Conservation (phyloP, 2,329 filamentous ascomycete species). For the Diaporthe vaccinii region DNA sequence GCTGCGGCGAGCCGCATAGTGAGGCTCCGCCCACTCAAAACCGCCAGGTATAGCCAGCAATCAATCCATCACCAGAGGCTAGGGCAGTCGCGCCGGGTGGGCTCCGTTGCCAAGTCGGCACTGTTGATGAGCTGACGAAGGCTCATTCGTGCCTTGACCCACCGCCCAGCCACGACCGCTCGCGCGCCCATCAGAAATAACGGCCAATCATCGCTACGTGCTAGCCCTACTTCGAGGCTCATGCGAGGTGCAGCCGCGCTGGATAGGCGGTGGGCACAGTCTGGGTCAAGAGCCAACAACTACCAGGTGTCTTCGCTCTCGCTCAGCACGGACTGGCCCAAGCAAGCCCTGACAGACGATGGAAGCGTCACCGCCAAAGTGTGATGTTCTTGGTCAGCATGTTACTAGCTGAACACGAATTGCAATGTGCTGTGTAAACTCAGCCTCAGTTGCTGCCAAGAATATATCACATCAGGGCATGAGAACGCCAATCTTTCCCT, state of each 20-base stretch:
- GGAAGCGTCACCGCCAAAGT: background rate
- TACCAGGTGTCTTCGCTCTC: conserved; percentile 6
- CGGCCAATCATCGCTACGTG: background rate
- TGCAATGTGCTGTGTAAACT: background rate
- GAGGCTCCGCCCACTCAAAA: conserved; percentile 29
- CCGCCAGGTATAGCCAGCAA: background rate
- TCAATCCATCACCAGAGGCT: conserved; percentile 2
- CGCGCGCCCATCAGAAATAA: background rate
- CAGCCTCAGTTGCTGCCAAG: too few species aligned
- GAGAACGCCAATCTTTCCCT: background rate
- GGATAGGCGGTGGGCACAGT: background rate
- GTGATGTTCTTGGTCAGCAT: background rate
- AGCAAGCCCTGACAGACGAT: background rate
- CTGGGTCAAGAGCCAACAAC: background rate
- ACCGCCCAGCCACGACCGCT: background rate
- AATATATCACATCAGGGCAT: background rate
- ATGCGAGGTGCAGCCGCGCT: background rate
- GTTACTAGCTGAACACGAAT: background rate
- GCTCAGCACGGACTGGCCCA: background rate
- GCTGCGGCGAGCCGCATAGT: background rate
- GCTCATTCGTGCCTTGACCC: conserved; percentile 22
- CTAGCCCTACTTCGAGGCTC: background rate
- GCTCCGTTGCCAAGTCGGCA: background rate
- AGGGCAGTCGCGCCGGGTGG: background rate
- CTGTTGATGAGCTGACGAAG: conserved; percentile 16